Evolutionary conservation across 495 filamentous ascomycete genomes (phyloP).

Genomic region (Aspergillus egyptiacus): DNA sequence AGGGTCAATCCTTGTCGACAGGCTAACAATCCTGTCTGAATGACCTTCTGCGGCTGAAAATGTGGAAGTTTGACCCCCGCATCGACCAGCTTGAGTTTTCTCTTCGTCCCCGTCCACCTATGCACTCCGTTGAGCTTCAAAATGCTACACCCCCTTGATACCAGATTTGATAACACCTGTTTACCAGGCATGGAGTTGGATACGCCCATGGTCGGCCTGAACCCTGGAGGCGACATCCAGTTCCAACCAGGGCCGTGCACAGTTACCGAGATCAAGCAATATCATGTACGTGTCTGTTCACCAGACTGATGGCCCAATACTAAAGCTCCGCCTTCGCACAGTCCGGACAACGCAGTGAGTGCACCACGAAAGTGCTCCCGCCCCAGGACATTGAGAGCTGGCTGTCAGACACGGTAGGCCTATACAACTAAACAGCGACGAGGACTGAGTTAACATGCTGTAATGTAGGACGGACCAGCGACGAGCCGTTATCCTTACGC

Average conservation of each 20-base stretch:
- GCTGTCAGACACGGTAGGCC: not conserved
- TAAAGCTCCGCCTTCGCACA: no score
- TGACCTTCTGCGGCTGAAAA: not conserved
- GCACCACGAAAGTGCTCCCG: not conserved
- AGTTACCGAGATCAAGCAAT: not conserved
- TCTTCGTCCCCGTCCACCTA: not conserved
- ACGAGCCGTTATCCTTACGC: not conserved
- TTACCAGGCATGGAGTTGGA: slow-evolving; percentile 5
- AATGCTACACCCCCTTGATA: no score
- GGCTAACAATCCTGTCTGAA: not conserved
- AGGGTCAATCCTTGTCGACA: not conserved
- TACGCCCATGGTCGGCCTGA: slow-evolving; percentile 1
- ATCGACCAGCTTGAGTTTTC: not conserved
- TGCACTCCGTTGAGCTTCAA: not conserved
- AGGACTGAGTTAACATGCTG: no score
- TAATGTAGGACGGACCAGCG: no score
- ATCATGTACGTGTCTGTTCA: not conserved
- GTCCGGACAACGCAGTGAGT: not conserved
- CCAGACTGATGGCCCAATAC: no score
- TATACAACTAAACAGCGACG: no score
- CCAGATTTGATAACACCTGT: no score
- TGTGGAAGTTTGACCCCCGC: not conserved
- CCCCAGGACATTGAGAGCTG: not conserved
- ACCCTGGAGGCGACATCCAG: slow-evolving; percentile 2
- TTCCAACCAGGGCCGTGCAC: slow-evolving; percentile 5